Conservation (phyloP, 2,329 filamentous ascomycete species). For the Aspergillus cejpii region DNA sequence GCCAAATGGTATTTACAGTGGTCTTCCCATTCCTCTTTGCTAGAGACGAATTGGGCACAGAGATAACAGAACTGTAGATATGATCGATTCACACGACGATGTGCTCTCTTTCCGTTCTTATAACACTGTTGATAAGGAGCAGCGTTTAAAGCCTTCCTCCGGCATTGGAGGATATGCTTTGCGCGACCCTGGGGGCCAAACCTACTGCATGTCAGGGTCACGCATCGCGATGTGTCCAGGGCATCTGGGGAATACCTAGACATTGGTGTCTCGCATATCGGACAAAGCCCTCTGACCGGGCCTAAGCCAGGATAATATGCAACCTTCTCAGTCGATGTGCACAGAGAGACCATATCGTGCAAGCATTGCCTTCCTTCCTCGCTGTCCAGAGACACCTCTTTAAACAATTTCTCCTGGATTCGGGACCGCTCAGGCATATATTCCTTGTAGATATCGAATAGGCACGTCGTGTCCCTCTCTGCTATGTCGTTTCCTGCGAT, state of each 20-base stretch:
- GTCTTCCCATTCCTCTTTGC: conserved; percentile 2
- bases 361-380: conserved; percentile 13
- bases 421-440: conserved; percentile 13
- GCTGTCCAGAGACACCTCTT: conserved; percentile 16
- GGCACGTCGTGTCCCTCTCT: conserved; percentile 12
- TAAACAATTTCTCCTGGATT: conserved; percentile 13
- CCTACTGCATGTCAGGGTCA: neutral
- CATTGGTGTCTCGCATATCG: conserved; percentile 1
- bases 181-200: neutral
- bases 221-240: neutral
- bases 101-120: conserved; percentile 8
- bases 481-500: conserved; percentile 16
- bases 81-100: conserved; percentile 1
- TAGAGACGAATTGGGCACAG: conserved; percentile 5
- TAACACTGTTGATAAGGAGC: conserved; percentile 10
- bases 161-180: conserved; percentile 9
- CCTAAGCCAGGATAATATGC: conserved; percentile 10
- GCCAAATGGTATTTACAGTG: conserved; percentile 6
- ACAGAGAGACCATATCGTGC: conserved; percentile 16
- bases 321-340: conserved; percentile 13
- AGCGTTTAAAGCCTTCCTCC: conserved; percentile 6
- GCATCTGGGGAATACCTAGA: conserved; percentile 1
- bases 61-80: conserved; percentile 11
- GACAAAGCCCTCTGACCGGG: conserved; percentile 1
- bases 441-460: conserved; percentile 20